Evolutionary conservation across 257 asterid species (phyloP), one percentile per base, ranked within the genome.

Genomic region (Nicotiana otophora): DNA sequence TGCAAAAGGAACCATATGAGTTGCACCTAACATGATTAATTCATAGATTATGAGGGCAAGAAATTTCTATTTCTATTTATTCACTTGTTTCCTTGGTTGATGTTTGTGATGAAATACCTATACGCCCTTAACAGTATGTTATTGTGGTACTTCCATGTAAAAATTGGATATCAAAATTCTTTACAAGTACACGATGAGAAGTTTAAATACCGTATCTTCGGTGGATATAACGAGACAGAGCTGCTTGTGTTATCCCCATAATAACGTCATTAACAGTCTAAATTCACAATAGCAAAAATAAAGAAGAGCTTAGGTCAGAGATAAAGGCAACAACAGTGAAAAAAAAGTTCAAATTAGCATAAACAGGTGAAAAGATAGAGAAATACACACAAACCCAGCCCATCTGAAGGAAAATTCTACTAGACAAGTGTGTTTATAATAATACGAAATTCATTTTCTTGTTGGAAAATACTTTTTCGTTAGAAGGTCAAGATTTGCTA

Each of bases 221-320:
- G 42, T 70, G 78, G 78, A 70, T 5, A 42, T 70, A 70, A 70
- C 78, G 78, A 70, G 78, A 70, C 78, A 39, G 2, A 10, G 78
- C 58, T 20, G 78, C 34, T 70, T 70, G 78, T 39, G 9, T 5
- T 70, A 70, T 70, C 12, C 78, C 78, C 33, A 70, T 11, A 20
- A 70, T 53, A 11, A 42, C 78, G 19, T 70, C 58, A 20, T 70
- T 42, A 39, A 70, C 58, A 16, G n/a, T 68, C 55, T 68, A 36
- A 17, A 36, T 68, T 68, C 3, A 31, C 48, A 66, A 66, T 5
- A 66, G 0, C 2, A 17, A 30, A 17, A 7, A 34, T 7, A 34
- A 10, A 34, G 4, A 33, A 8, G 9, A 33, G 16, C 28, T 9
- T 33, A 67, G 28, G n/a, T 33, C 76, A 33, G 16, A 67, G 7